Evolutionary conservation across 495 filamentous ascomycete species (phyloP).

Genomic region (Aspergillus cavernicola): DNA sequence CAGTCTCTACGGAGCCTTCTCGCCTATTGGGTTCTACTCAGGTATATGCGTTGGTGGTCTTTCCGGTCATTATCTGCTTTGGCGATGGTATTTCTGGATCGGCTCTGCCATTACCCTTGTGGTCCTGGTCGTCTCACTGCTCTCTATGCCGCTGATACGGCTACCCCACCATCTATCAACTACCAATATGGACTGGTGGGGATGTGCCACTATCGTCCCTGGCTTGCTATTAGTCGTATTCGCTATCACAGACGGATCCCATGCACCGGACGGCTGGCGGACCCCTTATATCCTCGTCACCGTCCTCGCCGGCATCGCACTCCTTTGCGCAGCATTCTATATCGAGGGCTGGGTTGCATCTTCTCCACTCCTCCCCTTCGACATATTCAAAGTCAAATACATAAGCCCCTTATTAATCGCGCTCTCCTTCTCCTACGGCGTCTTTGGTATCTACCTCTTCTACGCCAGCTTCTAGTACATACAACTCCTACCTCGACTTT

Average conservation of each 20-base stretch:
- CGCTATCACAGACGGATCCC: constrained; percentile 7
- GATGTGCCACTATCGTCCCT: constrained; percentile 4
- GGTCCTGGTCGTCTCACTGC: neutral
- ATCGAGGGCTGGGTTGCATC: constrained; percentile 10
- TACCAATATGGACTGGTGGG: constrained; percentile 12
- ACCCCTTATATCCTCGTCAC: constrained; percentile 10
- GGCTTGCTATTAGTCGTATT: constrained; percentile 5
- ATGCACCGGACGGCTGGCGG: constrained; percentile 10
- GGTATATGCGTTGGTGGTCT: constrained; percentile 10
- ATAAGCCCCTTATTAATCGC: constrained; percentile 7
- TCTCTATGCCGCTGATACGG: neutral
- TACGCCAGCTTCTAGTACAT: constrained; percentile 15
- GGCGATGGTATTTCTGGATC: constrained; percentile 14
- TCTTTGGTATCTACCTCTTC: constrained; percentile 13
- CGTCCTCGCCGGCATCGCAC: constrained; percentile 1
- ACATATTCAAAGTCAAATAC: constrained; percentile 13
- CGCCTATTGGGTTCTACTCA: constrained; percentile 12
- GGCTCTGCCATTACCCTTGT: constrained; percentile 1
- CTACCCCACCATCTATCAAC: neutral
- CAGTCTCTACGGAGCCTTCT: constrained; percentile 12
- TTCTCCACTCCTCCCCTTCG: constrained; percentile 4
- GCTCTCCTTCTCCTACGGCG: constrained; percentile 5
- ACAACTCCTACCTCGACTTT: neutral
- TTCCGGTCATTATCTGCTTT: constrained; percentile 3
- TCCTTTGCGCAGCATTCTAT: constrained; percentile 7